phyloP scores from a whole-genome alignment of 2,329 filamentous ascomycete species.

The Chrysosporium keratinophilum region DNA sequence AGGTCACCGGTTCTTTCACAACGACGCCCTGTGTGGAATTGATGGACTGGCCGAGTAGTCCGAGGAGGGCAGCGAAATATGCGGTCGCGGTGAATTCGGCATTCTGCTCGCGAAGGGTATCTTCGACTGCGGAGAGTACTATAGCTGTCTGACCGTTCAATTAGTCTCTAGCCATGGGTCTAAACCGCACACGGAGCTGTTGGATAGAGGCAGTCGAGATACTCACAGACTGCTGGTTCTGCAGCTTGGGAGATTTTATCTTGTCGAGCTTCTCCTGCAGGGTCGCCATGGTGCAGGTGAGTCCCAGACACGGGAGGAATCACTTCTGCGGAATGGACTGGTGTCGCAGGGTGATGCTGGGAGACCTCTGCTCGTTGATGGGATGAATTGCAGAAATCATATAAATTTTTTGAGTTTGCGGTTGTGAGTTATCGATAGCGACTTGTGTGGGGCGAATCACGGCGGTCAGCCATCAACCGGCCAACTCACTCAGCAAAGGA shows the following conservation, averaged over 20 bases:
- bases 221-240: slow-evolving; percentile 82
- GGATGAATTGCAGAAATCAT: neutral
- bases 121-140: slow-evolving; percentile 82
- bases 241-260: slow-evolving; percentile 91
- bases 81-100: slow-evolving; percentile 73
- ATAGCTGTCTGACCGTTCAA: slow-evolving; percentile 56
- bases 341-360: neutral
- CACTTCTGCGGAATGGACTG: slow-evolving; percentile 12
- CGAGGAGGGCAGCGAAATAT: slow-evolving; percentile 91
- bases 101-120: slow-evolving; percentile 81
- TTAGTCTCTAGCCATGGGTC: slow-evolving; percentile 18
- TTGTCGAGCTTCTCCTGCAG: slow-evolving; percentile 90
- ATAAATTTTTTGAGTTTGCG: slow-evolving; percentile 10
- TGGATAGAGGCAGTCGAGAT: slow-evolving; percentile 10
- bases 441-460: slow-evolving; percentile 6
- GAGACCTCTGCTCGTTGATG: neutral
- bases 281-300: slow-evolving; percentile 42
- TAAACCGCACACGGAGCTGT: slow-evolving; percentile 13
- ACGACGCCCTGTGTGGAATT: slow-evolving; percentile 51
- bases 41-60: slow-evolving; percentile 69
- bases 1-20: slow-evolving; percentile 72
- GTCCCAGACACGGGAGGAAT: slow-evolving; percentile 22
- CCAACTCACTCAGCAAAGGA: neutral
- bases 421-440: slow-evolving; percentile 9
- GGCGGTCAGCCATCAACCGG: neutral